A percentile compares a stretch with the other conserved stretches of the same genome.
These are phyloP conservation scores for Circinella minor DNA, from an alignment of 371 early-diverging fungal species.

Conservation along the genomic window DNA sequence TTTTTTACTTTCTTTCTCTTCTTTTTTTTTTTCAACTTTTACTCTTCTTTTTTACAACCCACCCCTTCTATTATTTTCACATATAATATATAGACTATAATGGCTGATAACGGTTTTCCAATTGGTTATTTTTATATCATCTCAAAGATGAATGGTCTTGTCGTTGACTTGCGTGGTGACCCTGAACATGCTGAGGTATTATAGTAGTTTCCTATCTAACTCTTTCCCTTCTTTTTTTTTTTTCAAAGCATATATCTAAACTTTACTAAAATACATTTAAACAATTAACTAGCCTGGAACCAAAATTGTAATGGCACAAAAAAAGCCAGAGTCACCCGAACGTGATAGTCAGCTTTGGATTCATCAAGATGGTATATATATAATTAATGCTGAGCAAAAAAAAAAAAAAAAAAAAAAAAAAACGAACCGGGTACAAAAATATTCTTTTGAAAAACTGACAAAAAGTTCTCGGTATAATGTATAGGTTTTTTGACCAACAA, in stretches of 20 bases:
- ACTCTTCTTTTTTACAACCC: too few species aligned
- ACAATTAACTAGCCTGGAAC: constrained; percentile 21
- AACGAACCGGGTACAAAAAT: too few species aligned
- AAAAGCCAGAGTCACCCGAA: constrained; percentile 37
- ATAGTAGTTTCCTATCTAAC: neutral
- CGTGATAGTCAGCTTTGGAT: constrained; percentile 49
- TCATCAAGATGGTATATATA: constrained; percentile 37
- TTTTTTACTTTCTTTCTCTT: neutral
- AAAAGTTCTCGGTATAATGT: neutral
- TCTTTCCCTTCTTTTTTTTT: neutral
- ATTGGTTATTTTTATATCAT: constrained; percentile 50
- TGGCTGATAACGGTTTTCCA: constrained; percentile 29
- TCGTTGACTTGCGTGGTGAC: constrained; percentile 32
- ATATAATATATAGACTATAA: neutral
- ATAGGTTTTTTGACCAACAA: constrained; percentile 46
- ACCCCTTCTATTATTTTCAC: too few species aligned
- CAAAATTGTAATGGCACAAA: constrained; percentile 40
- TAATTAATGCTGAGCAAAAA: neutral
- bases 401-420: too few species aligned
- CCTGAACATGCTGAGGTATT: constrained; percentile 20
- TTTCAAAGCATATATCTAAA: too few species aligned
- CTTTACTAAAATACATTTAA: neutral
- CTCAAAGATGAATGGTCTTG: constrained; percentile 43
- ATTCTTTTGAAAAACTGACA: too few species aligned
- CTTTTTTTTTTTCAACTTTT: neutral